Evolutionary conservation across 345 rosid species (phyloP), one percentile per base, ranked within the genome.

Genomic region (Lenwebbia sp.): DNA sequence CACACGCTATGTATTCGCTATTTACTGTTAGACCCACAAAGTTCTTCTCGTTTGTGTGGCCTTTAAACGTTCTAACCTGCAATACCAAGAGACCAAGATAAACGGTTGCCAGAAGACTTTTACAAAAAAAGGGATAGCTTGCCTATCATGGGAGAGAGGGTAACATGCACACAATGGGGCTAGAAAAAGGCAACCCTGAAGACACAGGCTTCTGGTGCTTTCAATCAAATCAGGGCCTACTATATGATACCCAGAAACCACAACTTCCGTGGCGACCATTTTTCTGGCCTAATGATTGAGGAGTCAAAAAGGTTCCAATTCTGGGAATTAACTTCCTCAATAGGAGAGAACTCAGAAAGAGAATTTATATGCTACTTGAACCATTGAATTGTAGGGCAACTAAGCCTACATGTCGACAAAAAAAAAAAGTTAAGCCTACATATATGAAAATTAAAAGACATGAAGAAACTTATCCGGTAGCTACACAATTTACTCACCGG

Each of bases 41-140:
- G 87, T 97, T 97, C 92, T 96, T 97, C 92, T 97, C 99, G 82
- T 97, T 97, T n/a, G 95, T 92, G 89, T 97, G 99, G 83, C 99
- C 99, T 90, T 89, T 93, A 75, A 96, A 93, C 22, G 98, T 94
- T 10, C 97, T 96, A 75, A 96, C 96, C 99, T 97, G 95, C 58
- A 88, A 78, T 37, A 90, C 75, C 82, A 85, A 13, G n/a, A 21
- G 50, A 25, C 54, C 37, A 56, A 50, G 40, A 26, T 40, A 83
- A 83, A 19, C 23, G 40, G 47, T 37, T 37, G 78, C 2, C 7
- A 70, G 78, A 70, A 70, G 47, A 70, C 47, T 44, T 44, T 70
- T 33, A 37, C 4, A 70, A 10, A 70, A 33, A 33, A 65, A 9
- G 8, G 76, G 44, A 17, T 65, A 17, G 76, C 44, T 8, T 15